Base-by-base conservation (phyloP, 139 green algal species). In the Nannochloris sp. region DNA sequence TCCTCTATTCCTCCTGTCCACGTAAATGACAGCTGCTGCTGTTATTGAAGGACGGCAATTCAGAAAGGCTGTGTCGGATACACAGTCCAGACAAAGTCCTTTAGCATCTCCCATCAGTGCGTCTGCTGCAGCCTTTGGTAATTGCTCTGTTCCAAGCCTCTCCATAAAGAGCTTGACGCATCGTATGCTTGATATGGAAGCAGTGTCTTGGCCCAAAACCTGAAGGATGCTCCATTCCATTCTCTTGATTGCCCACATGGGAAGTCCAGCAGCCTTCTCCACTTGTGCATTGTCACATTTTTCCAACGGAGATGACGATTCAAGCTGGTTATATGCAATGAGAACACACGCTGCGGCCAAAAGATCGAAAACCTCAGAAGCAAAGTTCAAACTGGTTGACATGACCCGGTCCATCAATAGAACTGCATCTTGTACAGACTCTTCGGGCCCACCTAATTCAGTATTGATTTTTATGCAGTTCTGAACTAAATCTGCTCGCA, bases 41-140 rank as follows among this genome's bases (percentile, higher is more conserved):
- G 92, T 84, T 3, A 92, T 80, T n/a, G 73, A 86, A 18, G 86
- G 86, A 4, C 86, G 68, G 78, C 85, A 93, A 74, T 93, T 93
- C 24, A 93, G 78, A 54, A 93, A 86, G 15, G 78, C 74, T 57
- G 83, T 71, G 71, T 93, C 85, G 19, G 75, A 76, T 36, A 90
- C 62, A 44, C 71, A 79, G 31, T 90, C 81, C 2, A 67, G 64
- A 7, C 78, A 73, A 2, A 66, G 23, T 19, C 14, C 18, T 19
- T 31, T 24, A 16, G 60, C 34, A 58, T 31, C n/a, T 19, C 60
- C 60, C 27, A 31, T 18, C 5, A 66, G 5, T 23, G 60, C 25
- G 21, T 43, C 34, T 55, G 60, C 34, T 21, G 23, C 34, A 21
- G 9, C n/a, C 0, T 15, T 43, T 3, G 62, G 34, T 36, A 68